Percentiles rank a stretch among this genome's conserved stretches.
phyloP scores from a whole-genome alignment of 768 basidiomycete species.

The Rhizopogon roseolus region DNA sequence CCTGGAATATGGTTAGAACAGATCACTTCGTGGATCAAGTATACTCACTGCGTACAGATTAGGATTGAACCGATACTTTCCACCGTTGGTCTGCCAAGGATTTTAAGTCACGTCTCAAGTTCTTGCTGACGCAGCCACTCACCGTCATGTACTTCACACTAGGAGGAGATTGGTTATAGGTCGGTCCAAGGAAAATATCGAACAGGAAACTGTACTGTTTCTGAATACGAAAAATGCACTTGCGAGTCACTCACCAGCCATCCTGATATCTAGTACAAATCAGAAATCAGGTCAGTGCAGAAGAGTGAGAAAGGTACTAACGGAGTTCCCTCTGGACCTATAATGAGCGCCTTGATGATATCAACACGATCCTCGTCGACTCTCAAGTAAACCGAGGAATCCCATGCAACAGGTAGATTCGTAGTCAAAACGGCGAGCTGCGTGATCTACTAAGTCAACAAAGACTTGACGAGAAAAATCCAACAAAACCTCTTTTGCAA shows the following conservation, averaged over 20 bases:
- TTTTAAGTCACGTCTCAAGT: background rate
- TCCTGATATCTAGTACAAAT: constrained; percentile 65
- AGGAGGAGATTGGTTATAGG: constrained; percentile 86
- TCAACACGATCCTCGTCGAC: constrained; percentile 92
- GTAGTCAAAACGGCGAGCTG: constrained; percentile 92
- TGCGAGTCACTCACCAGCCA: constrained; percentile 61
- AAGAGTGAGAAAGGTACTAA: constrained; percentile 34
- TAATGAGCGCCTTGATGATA: constrained; percentile 87
- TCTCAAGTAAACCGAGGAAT: constrained; percentile 88
- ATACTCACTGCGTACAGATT: constrained; percentile 81
- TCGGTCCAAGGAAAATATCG: constrained; percentile 89
- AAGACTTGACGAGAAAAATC: background rate
- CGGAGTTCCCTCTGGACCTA: constrained; percentile 93
- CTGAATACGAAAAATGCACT: background rate
- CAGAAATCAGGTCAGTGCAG: constrained; percentile 5
- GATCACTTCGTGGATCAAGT: background rate
- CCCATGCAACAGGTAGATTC: constrained; percentile 91
- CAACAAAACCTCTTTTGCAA: constrained; percentile 84
- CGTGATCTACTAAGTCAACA: constrained; percentile 9
- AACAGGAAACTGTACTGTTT: constrained; percentile 55
- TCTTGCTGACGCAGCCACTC: constrained; percentile 6
- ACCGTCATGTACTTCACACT: constrained; percentile 65
- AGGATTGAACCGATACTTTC: constrained; percentile 89
- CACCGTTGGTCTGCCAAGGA: constrained; percentile 71
- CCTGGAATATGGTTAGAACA: constrained; percentile 34